These are phyloP conservation scores for Candida sphagnicola DNA, from an alignment of 805 yeast genomes.

Conservation along the genomic window DNA sequence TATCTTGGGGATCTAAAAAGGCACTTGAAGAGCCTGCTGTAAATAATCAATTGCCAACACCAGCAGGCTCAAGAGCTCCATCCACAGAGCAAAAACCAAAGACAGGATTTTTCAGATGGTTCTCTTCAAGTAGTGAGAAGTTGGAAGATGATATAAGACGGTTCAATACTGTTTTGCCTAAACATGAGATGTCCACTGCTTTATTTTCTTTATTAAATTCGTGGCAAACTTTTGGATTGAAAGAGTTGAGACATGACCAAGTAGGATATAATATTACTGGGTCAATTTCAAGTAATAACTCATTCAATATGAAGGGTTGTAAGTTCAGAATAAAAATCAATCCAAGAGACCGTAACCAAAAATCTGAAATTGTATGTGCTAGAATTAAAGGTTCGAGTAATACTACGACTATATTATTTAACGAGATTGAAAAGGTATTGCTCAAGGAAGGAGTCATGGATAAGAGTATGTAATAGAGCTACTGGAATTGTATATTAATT, in stretches of 20 bases:
- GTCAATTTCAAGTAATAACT: conserved; percentile 55
- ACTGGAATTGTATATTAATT: neutral
- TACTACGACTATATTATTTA: conserved; percentile 55
- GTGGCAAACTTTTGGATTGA: conserved; percentile 71
- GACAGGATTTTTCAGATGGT: conserved; percentile 36
- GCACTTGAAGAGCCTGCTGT: conserved; percentile 17
- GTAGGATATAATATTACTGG: conserved; percentile 51
- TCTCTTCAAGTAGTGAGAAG: conserved; percentile 26
- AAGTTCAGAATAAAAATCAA: conserved; percentile 54
- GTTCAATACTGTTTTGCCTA: conserved; percentile 38
- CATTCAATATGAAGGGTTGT: conserved; percentile 60
- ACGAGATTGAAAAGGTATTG: conserved; percentile 63
- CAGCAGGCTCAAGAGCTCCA: conserved; percentile 26
- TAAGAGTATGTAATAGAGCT: neutral
- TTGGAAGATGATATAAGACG: conserved; percentile 27
- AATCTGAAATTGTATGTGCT: conserved; percentile 55
- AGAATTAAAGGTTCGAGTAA: conserved; percentile 63
- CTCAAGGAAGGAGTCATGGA: conserved; percentile 61
- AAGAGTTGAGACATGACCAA: conserved; percentile 46
- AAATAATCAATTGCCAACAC: conserved; percentile 28
- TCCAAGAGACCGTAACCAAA: conserved; percentile 34
- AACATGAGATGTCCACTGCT: conserved; percentile 61
- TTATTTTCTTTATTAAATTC: conserved; percentile 56
- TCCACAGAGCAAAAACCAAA: conserved; percentile 25
- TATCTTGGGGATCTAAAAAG: conserved; percentile 48